A percentile compares a stretch with the other conserved stretches of the same genome.
phyloP scores from a whole-genome alignment of 805 yeast genomes.

The Pichia exigua region DNA sequence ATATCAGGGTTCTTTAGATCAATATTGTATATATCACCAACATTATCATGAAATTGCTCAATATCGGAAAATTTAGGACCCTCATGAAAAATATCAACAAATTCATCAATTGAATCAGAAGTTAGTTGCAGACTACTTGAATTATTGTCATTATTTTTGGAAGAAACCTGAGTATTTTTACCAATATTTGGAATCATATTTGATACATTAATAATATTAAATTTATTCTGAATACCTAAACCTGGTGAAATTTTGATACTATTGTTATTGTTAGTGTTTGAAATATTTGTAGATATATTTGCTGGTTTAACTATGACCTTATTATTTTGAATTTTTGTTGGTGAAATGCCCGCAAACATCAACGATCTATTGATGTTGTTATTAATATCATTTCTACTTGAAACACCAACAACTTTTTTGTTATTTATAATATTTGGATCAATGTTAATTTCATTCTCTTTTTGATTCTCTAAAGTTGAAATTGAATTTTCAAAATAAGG shows the following conservation, averaged over 20 bases:
- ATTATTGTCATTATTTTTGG: not conserved
- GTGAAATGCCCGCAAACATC: conserved; percentile 6
- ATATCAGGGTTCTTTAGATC: not conserved
- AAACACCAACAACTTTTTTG: not conserved
- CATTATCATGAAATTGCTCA: not conserved
- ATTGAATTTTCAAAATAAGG: conserved; percentile 45
- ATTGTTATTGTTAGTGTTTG: not conserved
- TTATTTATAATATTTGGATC: not conserved
- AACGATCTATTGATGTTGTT: not conserved
- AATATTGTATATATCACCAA: not conserved
- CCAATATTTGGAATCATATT: not conserved
- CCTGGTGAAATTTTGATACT: conserved; percentile 2
- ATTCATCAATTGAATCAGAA: conserved; percentile 5
- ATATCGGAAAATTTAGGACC: not conserved
- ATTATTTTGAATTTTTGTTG: not conserved
- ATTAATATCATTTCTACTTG: not conserved
- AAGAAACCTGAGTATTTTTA: not conserved
- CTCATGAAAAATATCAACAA: not conserved
- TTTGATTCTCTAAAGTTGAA: conserved; percentile 15
- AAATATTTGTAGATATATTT: not conserved
- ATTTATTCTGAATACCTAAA: conserved; percentile 5
- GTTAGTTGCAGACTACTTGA: not conserved
- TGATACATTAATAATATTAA: not conserved
- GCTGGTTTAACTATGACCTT: not conserved
- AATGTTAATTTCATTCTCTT: conserved; percentile 5